Conservation (phyloP, 768 basidiomycete species). For the Termitomyces titanicus region DNA sequence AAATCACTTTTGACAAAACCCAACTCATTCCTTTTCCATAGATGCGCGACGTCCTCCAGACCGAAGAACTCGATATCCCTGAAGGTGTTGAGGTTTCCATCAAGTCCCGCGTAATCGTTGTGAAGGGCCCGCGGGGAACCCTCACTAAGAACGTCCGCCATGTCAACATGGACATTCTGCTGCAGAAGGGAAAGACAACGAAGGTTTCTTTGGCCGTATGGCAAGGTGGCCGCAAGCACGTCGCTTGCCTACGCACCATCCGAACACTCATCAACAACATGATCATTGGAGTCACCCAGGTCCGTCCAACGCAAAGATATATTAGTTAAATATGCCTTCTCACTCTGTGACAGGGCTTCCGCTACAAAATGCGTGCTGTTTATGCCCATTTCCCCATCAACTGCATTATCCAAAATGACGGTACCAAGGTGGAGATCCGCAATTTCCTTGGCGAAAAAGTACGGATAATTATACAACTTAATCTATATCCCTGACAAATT, state of each 20-base stretch:
- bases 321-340: neutral
- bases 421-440: constrained; percentile 78
- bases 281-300: constrained; percentile 96
- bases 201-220: constrained; percentile 92
- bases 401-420: constrained; percentile 83
- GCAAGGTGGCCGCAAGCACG: constrained; percentile 98
- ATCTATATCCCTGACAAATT: neutral
- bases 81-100: constrained; percentile 80
- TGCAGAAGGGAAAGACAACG: constrained; percentile 73
- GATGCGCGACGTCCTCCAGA: constrained; percentile 94
- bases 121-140: constrained; percentile 89
- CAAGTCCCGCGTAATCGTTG: constrained; percentile 89
- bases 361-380: constrained; percentile 99
- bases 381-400: constrained; percentile 99
- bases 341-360: constrained; percentile 73
- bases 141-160: constrained; percentile 91
- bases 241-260: constrained; percentile 96
- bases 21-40: constrained; percentile 34
- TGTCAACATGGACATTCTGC: constrained; percentile 90
- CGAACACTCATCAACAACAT: constrained; percentile 95
- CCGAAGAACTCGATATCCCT: constrained; percentile 89
- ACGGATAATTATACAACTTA: neutral
- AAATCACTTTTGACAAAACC: constrained; percentile 29
- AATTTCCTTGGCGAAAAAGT: constrained; percentile 97
- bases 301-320: constrained; percentile 22